A percentile compares a stretch with the other conserved stretches of the same genome.
Evolutionary conservation across 2,329 filamentous ascomycete genomes (phyloP).

Genomic region (Penicillium sp.): DNA sequence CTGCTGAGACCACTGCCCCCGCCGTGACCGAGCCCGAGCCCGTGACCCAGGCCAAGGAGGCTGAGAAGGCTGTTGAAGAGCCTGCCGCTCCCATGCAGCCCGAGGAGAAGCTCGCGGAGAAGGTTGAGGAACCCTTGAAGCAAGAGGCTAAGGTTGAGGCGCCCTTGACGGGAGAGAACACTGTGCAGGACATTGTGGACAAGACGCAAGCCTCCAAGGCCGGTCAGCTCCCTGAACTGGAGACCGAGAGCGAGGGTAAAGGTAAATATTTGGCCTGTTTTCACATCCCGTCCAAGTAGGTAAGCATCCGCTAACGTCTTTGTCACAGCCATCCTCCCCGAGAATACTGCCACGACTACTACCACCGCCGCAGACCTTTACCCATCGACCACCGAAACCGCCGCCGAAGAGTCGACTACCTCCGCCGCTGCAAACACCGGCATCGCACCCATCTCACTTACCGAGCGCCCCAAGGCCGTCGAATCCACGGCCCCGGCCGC

Average conservation of each 20-base stretch:
- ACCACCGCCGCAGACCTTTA: constrained; percentile 24
- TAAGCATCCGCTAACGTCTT: neutral
- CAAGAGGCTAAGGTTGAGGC: constrained; percentile 14
- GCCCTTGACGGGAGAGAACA: constrained; percentile 14
- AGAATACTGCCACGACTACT: constrained; percentile 25
- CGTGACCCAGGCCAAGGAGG: constrained; percentile 19
- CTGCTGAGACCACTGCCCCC: constrained; percentile 19
- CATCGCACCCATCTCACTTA: constrained; percentile 12
- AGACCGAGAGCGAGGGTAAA: constrained; percentile 22
- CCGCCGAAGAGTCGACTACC: constrained; percentile 27
- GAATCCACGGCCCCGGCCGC: neutral
- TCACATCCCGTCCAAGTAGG: neutral
- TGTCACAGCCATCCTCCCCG: constrained; percentile 26
- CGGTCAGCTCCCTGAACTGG: constrained; percentile 23
- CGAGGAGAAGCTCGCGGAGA: neutral
- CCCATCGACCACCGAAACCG: constrained; percentile 24
- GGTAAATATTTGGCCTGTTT: constrained; percentile 16
- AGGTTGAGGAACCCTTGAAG: constrained; percentile 1
- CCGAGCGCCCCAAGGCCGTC: constrained; percentile 22
- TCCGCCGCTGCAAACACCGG: constrained; percentile 17
- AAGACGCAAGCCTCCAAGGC: constrained; percentile 31
- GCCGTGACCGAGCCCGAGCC: constrained; percentile 21
- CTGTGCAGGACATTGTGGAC: constrained; percentile 26
- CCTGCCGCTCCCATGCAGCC: neutral
- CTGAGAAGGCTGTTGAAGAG: constrained; percentile 13